Percentiles rank a stretch among this genome's conserved stretches.
phyloP scores from a whole-genome alignment of 768 basidiomycete species.

The Pisolithus orientalis region DNA sequence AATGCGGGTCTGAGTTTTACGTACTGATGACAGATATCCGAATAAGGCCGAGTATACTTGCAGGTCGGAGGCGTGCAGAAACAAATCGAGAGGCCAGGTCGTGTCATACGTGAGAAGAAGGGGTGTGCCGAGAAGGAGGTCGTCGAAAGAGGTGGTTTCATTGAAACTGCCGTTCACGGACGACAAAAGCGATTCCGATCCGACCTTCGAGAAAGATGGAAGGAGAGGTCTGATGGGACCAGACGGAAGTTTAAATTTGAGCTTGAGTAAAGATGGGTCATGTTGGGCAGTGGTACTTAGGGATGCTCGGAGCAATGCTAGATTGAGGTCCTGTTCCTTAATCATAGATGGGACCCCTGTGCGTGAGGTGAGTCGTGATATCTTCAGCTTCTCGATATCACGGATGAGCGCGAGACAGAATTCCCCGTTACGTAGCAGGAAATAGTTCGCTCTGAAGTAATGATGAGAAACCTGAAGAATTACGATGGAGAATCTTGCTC shows the following conservation, averaged over 20 bases:
- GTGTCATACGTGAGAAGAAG: slow-evolving; percentile 65
- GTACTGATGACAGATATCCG: slow-evolving; percentile 75
- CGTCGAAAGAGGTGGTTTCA: slow-evolving; percentile 55
- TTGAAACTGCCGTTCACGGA: slow-evolving; percentile 30
- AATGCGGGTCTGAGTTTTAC: slow-evolving; percentile 77
- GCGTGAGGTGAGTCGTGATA: slow-evolving; percentile 66
- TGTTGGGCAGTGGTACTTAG: slow-evolving; percentile 85
- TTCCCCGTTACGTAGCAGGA: slow-evolving; percentile 84
- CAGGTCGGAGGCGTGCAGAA: slow-evolving; percentile 72
- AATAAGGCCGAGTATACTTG: slow-evolving; percentile 71
- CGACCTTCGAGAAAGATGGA: slow-evolving; percentile 52
- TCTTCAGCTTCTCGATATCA: slow-evolving; percentile 79
- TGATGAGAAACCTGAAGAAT: slow-evolving; percentile 5
- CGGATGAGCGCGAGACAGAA: slow-evolving; percentile 78
- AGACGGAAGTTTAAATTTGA: slow-evolving; percentile 72
- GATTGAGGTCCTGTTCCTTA: slow-evolving; percentile 84
- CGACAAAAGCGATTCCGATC: slow-evolving; percentile 32
- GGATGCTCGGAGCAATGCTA: slow-evolving; percentile 81
- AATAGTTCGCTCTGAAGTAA: slow-evolving; percentile 71
- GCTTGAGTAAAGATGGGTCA: slow-evolving; percentile 65
- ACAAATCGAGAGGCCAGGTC: slow-evolving; percentile 86
- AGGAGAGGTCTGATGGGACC: slow-evolving; percentile 80
- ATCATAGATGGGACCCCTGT: slow-evolving; percentile 69
- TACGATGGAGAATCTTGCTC: slow-evolving; percentile 24
- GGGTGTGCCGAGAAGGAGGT: slow-evolving; percentile 75